These are phyloP conservation scores for Cyberlindnera euphorbiiphila DNA, from an alignment of 805 yeast genomes.

Conservation along the genomic window DNA sequence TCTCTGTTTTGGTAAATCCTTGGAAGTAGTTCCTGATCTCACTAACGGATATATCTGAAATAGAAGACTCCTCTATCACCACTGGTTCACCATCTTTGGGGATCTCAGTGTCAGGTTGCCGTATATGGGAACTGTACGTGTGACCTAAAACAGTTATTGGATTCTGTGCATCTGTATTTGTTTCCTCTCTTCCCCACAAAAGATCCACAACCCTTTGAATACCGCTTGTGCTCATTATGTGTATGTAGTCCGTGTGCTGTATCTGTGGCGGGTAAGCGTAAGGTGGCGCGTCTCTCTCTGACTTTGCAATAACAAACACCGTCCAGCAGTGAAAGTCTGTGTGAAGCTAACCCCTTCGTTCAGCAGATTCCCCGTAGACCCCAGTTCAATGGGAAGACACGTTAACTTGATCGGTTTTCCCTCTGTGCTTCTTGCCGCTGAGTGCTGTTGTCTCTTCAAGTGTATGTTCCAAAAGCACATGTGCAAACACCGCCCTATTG, in stretches of 20 bases:
- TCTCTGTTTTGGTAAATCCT: conserved; percentile 7
- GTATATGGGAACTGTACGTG: conserved; percentile 26
- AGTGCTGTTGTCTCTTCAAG: too few relatives aligned
- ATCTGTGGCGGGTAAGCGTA: not conserved
- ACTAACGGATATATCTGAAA: conserved; percentile 17
- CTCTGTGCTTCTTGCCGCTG: too few relatives aligned
- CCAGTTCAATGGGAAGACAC: too few relatives aligned
- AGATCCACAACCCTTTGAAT: conserved; percentile 40
- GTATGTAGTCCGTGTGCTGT: not conserved
- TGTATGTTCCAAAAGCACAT: too few relatives aligned
- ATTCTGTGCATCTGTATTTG: conserved; percentile 35
- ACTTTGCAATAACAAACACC: too few relatives aligned
- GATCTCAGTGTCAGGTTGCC: conserved; percentile 1
- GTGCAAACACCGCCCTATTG: too few relatives aligned
- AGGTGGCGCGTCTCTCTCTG: conserved; percentile 4
- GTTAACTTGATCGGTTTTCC: too few relatives aligned
- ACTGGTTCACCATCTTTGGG: not conserved
- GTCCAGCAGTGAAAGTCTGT: too few relatives aligned
- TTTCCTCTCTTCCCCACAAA: conserved; percentile 40
- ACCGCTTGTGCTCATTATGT: conserved; percentile 22
- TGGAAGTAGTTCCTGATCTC: conserved; percentile 21
- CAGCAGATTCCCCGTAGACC: too few relatives aligned
- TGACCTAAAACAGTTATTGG: conserved; percentile 40
- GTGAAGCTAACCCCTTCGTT: too few relatives aligned
- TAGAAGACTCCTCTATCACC: conserved; percentile 1